Evolutionary conservation across 1,284 basidiomycete species (phyloP).

Genomic region (Schizopora paradoxa): DNA sequence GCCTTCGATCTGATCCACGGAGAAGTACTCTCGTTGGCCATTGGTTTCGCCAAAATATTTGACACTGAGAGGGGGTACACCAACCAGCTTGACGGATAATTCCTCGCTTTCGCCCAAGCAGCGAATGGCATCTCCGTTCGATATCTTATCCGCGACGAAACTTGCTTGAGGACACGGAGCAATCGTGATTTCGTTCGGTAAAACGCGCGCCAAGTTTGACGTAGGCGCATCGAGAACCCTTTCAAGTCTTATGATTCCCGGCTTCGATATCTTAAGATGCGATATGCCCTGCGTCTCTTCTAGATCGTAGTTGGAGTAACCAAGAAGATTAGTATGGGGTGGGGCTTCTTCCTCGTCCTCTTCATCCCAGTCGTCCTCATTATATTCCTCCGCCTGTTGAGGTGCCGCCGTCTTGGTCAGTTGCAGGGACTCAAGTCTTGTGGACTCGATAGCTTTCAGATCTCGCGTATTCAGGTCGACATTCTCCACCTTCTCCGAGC

Average conservation of each 20-base stretch:
- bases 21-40: conserved; percentile 57
- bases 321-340: conserved; percentile 31
- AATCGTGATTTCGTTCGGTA: conserved; percentile 66
- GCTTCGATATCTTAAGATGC: conserved; percentile 66
- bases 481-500: conserved; percentile 45
- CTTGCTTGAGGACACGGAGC: conserved; percentile 78
- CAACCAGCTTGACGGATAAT: conserved; percentile 64
- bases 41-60: conserved; percentile 70
- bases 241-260: conserved; percentile 70
- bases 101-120: conserved; percentile 69
- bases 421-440: conserved; percentile 47
- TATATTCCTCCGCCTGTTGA: conserved; percentile 22
- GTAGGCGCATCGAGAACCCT: conserved; percentile 67
- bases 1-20: conserved; percentile 81
- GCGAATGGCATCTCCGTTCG: conserved; percentile 46
- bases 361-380: conserved; percentile 21
- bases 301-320: conserved; percentile 35
- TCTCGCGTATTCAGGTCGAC: conserved; percentile 60
- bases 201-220: conserved; percentile 58
- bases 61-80: conserved; percentile 75
- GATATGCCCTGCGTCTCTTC: conserved; percentile 69
- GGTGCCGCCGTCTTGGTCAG: conserved; percentile 35
- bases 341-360: conserved; percentile 54
- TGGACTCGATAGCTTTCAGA: conserved; percentile 58
- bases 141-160: conserved; percentile 46